phyloP scores from a whole-genome alignment of 768 basidiomycete species.

The Russula ochroleuca region DNA sequence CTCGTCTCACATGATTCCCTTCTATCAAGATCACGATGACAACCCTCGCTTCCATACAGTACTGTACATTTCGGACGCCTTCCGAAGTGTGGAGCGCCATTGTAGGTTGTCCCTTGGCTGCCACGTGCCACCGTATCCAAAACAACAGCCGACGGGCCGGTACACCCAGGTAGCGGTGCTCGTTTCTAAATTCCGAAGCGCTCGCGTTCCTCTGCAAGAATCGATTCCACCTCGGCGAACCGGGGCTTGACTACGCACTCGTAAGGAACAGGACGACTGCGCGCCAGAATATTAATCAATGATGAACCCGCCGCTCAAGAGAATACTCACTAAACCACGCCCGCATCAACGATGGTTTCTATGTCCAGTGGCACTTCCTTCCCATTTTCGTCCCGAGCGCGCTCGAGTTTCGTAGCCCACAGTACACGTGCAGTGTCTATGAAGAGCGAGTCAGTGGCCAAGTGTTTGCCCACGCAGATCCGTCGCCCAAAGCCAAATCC shows the following conservation, averaged over 20 bases:
- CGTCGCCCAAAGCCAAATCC: conserved; percentile 26
- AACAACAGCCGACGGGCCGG: background rate
- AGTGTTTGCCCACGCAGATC: conserved; percentile 26
- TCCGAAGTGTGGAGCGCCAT: too few species aligned
- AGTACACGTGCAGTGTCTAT: conserved; percentile 26
- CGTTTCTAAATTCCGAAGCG: background rate
- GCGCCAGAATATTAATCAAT: background rate
- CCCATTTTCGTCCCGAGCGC: conserved; percentile 17
- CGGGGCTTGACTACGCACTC: conserved; percentile 26
- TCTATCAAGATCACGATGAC: too few species aligned
- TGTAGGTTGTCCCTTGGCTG: too few species aligned
- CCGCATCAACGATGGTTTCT: conserved; percentile 6
- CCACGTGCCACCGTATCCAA: too few species aligned
- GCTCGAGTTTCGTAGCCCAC: conserved; percentile 25
- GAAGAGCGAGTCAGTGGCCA: conserved; percentile 28
- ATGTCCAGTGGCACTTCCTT: conserved; percentile 7
- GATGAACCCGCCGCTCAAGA: background rate
- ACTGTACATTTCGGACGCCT: too few species aligned
- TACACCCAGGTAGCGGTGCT: background rate
- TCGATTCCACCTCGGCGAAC: conserved; percentile 9
- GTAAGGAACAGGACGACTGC: conserved; percentile 24
- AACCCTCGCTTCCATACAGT: too few species aligned
- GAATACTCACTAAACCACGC: conserved; percentile 13
- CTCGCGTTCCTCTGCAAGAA: conserved; percentile 12
- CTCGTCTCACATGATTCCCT: too few species aligned